These are phyloP conservation scores for Mortierella sp. DNA, from an alignment of 371 early-diverging fungal genomes.

Conservation along the genomic window DNA sequence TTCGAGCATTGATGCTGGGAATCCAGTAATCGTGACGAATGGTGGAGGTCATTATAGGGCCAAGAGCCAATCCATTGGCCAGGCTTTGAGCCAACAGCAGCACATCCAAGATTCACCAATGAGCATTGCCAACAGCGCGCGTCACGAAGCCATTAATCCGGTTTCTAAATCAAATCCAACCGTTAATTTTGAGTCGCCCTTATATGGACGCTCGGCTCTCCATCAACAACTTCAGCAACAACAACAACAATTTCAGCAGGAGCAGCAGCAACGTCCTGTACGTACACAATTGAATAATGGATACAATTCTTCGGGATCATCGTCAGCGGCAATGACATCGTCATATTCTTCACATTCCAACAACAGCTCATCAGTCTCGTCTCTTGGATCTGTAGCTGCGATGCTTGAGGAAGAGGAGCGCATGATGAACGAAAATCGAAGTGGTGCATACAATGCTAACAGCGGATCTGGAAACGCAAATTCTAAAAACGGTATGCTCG, in stretches of 20 bases:
- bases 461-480: neutral
- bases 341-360: slow-evolving; percentile 39
- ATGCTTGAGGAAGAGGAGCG: slow-evolving; percentile 50
- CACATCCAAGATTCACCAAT: neutral
- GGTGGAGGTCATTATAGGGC: slow-evolving; percentile 10
- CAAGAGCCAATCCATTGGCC: slow-evolving; percentile 32
- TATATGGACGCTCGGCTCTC: neutral
- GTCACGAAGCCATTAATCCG: neutral
- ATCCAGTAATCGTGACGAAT: slow-evolving; percentile 5
- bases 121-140: neutral
- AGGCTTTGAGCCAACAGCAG: slow-evolving; percentile 29
- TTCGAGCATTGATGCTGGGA: slow-evolving; percentile 30
- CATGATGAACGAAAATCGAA: slow-evolving; percentile 26
- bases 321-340: slow-evolving; percentile 35
- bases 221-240: slow-evolving; percentile 2
- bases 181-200: slow-evolving; percentile 9
- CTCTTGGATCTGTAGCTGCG: slow-evolving; percentile 48
- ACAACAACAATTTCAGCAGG: neutral
- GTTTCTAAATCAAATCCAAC: neutral
- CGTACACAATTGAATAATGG: slow-evolving; percentile 26
- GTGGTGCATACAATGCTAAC: neutral
- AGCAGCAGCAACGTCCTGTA: slow-evolving; percentile 2
- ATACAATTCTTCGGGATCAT: slow-evolving; percentile 49
- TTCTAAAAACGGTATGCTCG: slow-evolving; percentile 12
- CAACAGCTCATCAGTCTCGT: slow-evolving; percentile 41